phyloP scores from a whole-genome alignment of 768 basidiomycete genomes.

The Gelatoporia subvermispora region DNA sequence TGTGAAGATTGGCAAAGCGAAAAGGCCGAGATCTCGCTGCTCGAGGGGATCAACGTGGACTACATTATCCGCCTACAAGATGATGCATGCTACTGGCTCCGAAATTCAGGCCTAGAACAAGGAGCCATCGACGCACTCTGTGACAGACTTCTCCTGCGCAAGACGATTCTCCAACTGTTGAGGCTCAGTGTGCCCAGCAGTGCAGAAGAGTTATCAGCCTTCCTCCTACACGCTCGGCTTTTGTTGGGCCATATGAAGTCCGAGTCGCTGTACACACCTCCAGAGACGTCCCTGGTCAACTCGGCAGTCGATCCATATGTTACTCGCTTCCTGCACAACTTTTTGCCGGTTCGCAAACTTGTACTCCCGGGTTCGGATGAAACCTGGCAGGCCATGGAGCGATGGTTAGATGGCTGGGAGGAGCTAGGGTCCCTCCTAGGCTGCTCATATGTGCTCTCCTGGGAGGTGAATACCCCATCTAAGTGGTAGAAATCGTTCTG shows the following conservation, averaged over 20 bases:
- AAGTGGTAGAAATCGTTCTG: neutral
- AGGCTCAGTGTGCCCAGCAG: constrained; percentile 35
- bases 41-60: constrained; percentile 56
- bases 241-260: constrained; percentile 37
- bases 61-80: constrained; percentile 53
- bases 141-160: constrained; percentile 52
- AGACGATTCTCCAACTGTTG: constrained; percentile 50
- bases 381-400: constrained; percentile 47
- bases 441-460: constrained; percentile 43
- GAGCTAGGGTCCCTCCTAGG: constrained; percentile 45
- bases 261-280: constrained; percentile 32
- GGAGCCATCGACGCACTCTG: constrained; percentile 36
- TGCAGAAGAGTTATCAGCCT: constrained; percentile 29
- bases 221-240: constrained; percentile 37
- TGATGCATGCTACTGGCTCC: constrained; percentile 58
- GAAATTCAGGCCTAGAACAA: constrained; percentile 5
- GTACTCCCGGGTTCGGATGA: constrained; percentile 41
- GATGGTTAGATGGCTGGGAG: constrained; percentile 51
- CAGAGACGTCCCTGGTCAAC: constrained; percentile 41
- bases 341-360: constrained; percentile 64
- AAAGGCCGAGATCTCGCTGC: constrained; percentile 75
- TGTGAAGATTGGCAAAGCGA: constrained; percentile 88
- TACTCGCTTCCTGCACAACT: constrained; percentile 60
- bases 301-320: constrained; percentile 64
- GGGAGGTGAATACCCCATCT: constrained; percentile 47